Percentiles rank a stretch among this genome's conserved stretches.
These are phyloP conservation scores for Medicago lupulina DNA, from an alignment of 306 rosid genomes.

Conservation along the genomic window DNA sequence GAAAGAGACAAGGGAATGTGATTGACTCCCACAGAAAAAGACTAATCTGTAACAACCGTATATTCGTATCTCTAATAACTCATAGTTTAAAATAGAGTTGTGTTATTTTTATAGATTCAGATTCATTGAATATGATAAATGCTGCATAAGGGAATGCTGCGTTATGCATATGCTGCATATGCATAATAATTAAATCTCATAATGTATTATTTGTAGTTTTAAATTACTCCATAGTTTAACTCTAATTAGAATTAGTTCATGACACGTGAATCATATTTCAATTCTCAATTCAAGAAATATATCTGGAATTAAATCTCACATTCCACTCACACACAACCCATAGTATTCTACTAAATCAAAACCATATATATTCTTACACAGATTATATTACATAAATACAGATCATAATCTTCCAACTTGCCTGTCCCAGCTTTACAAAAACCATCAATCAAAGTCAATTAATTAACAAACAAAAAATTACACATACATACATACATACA, in stretches of 20 bases:
- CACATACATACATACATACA: neutral
- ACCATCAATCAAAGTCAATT: conserved; percentile 33
- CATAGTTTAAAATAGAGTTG: neutral
- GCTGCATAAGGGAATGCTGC: neutral
- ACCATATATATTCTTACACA: conserved; percentile 6
- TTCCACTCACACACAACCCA: neutral
- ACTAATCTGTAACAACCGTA: neutral
- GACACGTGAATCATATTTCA: neutral
- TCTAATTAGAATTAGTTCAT: neutral
- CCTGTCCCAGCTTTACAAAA: conserved; percentile 27
- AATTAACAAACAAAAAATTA: neutral
- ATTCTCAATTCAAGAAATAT: neutral
- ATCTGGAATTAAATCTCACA: neutral
- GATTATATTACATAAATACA: conserved; percentile 23
- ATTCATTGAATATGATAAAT: neutral
- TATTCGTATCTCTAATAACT: neutral
- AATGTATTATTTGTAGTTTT: no score
- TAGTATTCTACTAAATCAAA: conserved; percentile 31
- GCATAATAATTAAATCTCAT: neutral
- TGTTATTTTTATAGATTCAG: neutral
- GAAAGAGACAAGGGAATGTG: neutral
- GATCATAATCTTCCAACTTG: conserved; percentile 3
- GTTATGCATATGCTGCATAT: neutral
- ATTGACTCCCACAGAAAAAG: neutral
- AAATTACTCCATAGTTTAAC: no score